Evolutionary conservation across 2,329 filamentous ascomycete species (phyloP).

Genomic region (Colletotrichum tanaceti): DNA sequence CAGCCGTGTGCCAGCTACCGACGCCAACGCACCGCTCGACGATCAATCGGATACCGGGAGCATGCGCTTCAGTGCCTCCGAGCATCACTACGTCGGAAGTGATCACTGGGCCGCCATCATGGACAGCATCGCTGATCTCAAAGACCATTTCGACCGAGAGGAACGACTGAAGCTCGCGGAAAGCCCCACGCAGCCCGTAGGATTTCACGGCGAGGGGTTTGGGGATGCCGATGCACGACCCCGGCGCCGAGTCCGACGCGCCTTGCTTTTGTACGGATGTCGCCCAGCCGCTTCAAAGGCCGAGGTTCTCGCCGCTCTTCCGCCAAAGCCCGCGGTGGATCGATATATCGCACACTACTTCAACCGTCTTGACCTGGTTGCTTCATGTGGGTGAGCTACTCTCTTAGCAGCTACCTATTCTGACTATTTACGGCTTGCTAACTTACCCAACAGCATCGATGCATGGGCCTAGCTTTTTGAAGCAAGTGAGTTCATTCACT

Average conservation of each 20-base stretch:
- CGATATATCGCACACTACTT: slow-evolving; percentile 53
- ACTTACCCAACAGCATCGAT: slow-evolving; percentile 44
- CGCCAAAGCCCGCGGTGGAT: slow-evolving; percentile 49
- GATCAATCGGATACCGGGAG: slow-evolving; percentile 47
- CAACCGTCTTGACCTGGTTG: slow-evolving; percentile 47
- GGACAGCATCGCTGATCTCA: slow-evolving; percentile 55
- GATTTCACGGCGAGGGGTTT: accelerated
- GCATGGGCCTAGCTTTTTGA: slow-evolving; percentile 46
- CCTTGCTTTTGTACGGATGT: slow-evolving; percentile 20
- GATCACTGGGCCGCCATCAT: slow-evolving; percentile 56
- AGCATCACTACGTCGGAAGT: slow-evolving; percentile 50
- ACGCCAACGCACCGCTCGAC: background rate
- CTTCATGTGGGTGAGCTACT: background rate
- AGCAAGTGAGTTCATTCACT: slow-evolving; percentile 27
- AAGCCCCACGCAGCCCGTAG: background rate
- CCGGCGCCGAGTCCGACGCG: background rate
- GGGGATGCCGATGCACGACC: too few species aligned
- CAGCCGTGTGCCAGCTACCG: background rate
- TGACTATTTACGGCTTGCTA: background rate
- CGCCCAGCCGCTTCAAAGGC: slow-evolving; percentile 32
- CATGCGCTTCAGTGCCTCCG: slow-evolving; percentile 45
- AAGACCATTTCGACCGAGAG: slow-evolving; percentile 49
- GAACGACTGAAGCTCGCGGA: slow-evolving; percentile 1
- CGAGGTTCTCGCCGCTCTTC: slow-evolving; percentile 51
- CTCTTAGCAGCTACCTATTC: too few species aligned